A percentile compares a stretch with the other conserved stretches of the same genome.
These are phyloP conservation scores for Tilletia indica DNA, from an alignment of 1,284 basidiomycete species.

Conservation along the genomic window DNA sequence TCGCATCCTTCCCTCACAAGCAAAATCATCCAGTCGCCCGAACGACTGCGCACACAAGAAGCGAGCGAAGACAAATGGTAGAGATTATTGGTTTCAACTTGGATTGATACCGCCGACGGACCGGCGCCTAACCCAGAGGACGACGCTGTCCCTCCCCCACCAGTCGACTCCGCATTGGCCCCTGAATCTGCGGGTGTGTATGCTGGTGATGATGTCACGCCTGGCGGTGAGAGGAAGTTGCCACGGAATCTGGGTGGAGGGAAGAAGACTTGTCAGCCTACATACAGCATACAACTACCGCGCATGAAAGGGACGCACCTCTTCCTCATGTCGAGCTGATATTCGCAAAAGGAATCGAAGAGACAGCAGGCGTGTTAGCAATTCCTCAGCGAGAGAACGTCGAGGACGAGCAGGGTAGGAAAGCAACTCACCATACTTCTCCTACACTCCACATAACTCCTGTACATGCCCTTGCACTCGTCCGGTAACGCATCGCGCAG, in stretches of 20 bases:
- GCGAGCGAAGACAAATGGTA: too few relatives aligned
- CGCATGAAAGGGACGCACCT: background rate
- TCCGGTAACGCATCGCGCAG: slow-evolving; percentile 7
- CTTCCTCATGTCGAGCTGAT: slow-evolving; percentile 15
- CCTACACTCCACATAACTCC: slow-evolving; percentile 17
- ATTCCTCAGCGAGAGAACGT: background rate
- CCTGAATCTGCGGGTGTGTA: background rate
- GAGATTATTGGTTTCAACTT: background rate
- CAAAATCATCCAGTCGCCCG: too few relatives aligned
- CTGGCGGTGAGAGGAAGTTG: slow-evolving; percentile 10
- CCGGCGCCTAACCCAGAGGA: slow-evolving; percentile 6
- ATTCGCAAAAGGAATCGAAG: too few relatives aligned
- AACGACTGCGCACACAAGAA: too few relatives aligned
- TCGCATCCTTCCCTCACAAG: too few relatives aligned
- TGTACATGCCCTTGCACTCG: slow-evolving; percentile 15
- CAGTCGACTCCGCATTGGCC: background rate
- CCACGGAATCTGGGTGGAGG: background rate
- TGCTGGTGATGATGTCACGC: slow-evolving; percentile 15
- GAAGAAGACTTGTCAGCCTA: background rate
- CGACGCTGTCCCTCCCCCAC: background rate
- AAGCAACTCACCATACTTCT: slow-evolving; percentile 13
- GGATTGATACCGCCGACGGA: slow-evolving; percentile 6
- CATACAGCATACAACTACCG: background rate
- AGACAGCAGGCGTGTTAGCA: too few relatives aligned
- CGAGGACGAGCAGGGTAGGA: too few relatives aligned